These are phyloP conservation scores for Posidonia australis DNA, from an alignment of 106 monocot species.

Conservation along the genomic window DNA sequence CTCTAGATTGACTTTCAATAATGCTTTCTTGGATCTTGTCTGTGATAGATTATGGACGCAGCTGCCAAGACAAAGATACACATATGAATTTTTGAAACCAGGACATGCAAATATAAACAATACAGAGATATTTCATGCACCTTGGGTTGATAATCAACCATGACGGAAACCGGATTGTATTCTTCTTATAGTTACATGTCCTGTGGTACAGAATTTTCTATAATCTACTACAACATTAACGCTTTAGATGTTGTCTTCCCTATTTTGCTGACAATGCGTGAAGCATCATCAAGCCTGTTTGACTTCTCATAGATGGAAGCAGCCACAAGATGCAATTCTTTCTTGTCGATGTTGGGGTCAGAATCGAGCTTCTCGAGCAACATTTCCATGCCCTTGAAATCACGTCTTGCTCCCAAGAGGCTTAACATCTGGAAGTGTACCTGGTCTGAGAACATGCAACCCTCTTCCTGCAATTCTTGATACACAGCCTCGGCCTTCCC, in stretches of 20 bases:
- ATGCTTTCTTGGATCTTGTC: no score
- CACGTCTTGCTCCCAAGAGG: conserved; percentile 53
- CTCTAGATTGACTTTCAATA: no score
- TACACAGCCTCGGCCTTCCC: conserved; percentile 55
- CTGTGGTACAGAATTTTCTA: no score
- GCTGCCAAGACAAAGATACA: no score
- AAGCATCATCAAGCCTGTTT: conserved; percentile 75
- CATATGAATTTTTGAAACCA: no score
- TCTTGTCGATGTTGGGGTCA: conserved; percentile 62
- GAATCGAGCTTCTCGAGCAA: conserved; percentile 43
- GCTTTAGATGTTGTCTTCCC: neutral
- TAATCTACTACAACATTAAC: no score
- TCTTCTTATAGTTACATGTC: no score
- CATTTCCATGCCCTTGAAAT: conserved; percentile 50
- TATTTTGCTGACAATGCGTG: conserved; percentile 30
- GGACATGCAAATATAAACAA: no score
- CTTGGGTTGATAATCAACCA: no score
- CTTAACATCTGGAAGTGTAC: conserved; percentile 97
- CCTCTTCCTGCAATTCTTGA: conserved; percentile 73
- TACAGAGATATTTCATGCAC: no score
- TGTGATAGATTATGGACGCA: no score
- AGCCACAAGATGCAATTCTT: conserved; percentile 62
- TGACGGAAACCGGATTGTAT: no score
- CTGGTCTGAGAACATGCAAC: conserved; percentile 56
- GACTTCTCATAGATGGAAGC: conserved; percentile 75